phyloP scores from a whole-genome alignment of 2,329 filamentous ascomycete species.

The Gnomoniopsis sp. region DNA sequence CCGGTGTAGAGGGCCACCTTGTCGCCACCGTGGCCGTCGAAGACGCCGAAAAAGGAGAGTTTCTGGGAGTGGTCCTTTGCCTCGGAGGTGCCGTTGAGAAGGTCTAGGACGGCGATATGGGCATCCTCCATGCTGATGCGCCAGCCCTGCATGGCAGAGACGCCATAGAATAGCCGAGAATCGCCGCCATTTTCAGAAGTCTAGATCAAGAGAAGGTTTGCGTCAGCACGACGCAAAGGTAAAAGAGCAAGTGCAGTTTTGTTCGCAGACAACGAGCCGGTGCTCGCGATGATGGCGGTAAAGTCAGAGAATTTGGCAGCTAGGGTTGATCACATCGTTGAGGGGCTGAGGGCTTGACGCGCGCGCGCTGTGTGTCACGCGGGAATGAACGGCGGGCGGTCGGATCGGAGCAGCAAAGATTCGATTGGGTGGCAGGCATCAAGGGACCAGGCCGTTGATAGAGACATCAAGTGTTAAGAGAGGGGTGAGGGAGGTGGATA shows the following conservation, averaged over 20 bases:
- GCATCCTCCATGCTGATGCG: constrained; percentile 99
- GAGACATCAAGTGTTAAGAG: background rate
- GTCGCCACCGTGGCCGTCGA: constrained; percentile 95
- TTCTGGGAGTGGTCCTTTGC: constrained; percentile 66
- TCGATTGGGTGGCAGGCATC: too few species aligned
- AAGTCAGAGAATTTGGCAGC: too few species aligned
- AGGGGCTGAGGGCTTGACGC: constrained; percentile 1
- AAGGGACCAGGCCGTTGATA: background rate
- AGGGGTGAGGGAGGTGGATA: constrained; percentile 6
- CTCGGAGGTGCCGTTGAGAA: constrained; percentile 58
- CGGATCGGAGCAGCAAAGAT: background rate
- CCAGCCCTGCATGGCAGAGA: constrained; percentile 99
- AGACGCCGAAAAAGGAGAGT: constrained; percentile 95
- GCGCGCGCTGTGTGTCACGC: background rate
- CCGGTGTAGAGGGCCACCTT: constrained; percentile 93
- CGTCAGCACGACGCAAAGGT: constrained; percentile 25
- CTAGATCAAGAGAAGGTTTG: constrained; percentile 43
- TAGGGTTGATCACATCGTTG: too few species aligned
- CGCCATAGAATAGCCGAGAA: constrained; percentile 87
- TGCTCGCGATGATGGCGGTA: background rate
- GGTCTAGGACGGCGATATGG: constrained; percentile 84
- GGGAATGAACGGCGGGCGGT: background rate
- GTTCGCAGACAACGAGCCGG: constrained; percentile 1
- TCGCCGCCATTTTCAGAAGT: constrained; percentile 86
- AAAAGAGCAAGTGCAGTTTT: background rate